Base-by-base conservation (phyloP, 805 yeast genomes). In the Sugiyamaella lignohabitans region DNA sequence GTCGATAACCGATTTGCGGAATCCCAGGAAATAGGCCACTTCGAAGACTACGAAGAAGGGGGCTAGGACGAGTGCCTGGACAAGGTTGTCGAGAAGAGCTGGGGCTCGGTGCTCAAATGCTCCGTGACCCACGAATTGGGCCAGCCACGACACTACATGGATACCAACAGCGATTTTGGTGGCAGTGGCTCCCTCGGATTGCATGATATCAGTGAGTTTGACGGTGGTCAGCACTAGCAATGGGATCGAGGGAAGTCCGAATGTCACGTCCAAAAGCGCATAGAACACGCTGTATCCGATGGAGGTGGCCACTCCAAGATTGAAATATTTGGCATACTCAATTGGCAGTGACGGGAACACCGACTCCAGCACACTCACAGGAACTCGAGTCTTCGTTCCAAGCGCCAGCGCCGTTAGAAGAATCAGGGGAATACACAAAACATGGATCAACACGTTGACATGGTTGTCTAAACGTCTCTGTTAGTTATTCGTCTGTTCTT, bases 31-130 rank as follows among this genome's bases (percentile, higher is more conserved):
- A 57, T 87, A 86, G 11, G 85, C 72, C 2, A 82, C 59, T 62
- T 93, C 98, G 62, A 81, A 86, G 11, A 81, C 68, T 3, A 88
- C 95, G 61, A 91, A 89, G 59, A 78, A 87, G 1, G 98, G 98
- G 1, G 98, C 98, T 52, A 89, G 69, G 0, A 91, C 87, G 17
- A 91, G 62, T 3, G 97, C 93, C 60, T 88, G 97, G 3, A 82
- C 67, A 39, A 87, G 68, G 59, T 82, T 89, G 58, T 89, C 96
- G 36, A 87, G 62, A 44, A 91, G 65, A 0, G 98, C 96, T 0
- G 98, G 98, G 0, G 88, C 84, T 37, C 87, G 72, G 50, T 72
- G 73, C 60, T 91, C 98, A 59, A 79, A 85, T 8, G 75, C 71
- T 1, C 84, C 91, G 61, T 93, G 98, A 3, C 97, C 96, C 42